phyloP scores from a whole-genome alignment of 78 protist species.

The Dictyostelium firmibasis region DNA sequence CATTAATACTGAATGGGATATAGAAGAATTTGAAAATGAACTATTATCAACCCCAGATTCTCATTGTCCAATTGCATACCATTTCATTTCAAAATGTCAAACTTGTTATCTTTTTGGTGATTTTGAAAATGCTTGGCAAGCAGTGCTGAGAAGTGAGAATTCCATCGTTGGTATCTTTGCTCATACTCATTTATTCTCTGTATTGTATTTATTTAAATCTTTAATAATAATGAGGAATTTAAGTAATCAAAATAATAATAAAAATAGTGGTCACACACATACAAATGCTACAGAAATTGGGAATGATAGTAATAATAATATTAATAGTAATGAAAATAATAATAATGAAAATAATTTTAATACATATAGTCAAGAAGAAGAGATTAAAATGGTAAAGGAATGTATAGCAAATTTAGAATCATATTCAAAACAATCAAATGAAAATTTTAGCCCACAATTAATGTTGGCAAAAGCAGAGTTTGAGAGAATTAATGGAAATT shows the following conservation, averaged over 20 bases:
- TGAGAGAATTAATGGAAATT: neutral
- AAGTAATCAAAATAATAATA: neutral
- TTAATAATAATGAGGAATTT: neutral
- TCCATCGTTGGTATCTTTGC: slow-evolving; percentile 42
- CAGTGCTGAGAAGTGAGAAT: neutral
- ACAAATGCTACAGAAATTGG: neutral
- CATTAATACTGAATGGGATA: slow-evolving; percentile 11
- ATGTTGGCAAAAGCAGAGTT: neutral
- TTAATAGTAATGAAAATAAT: neutral
- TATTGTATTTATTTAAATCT: slow-evolving; percentile 17
- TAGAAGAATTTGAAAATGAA: slow-evolving; percentile 22
- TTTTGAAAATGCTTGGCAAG: slow-evolving; percentile 41
- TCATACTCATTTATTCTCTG: slow-evolving; percentile 16
- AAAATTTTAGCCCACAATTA: slow-evolving; percentile 17
- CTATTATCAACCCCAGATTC: slow-evolving; percentile 15
- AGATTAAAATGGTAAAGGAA: neutral
- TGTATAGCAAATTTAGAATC: neutral
- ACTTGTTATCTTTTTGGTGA: slow-evolving; percentile 3
- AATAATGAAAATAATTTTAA: neutral
- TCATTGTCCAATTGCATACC: slow-evolving; percentile 47
- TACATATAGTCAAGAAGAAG: neutral
- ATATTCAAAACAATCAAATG: neutral
- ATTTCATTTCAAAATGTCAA: slow-evolving; percentile 5
- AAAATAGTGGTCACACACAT: too few species aligned
- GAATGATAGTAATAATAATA: neutral